Conservation (phyloP, 2,329 filamentous ascomycete genomes). For the Pseudogymnoascus sp. region DNA sequence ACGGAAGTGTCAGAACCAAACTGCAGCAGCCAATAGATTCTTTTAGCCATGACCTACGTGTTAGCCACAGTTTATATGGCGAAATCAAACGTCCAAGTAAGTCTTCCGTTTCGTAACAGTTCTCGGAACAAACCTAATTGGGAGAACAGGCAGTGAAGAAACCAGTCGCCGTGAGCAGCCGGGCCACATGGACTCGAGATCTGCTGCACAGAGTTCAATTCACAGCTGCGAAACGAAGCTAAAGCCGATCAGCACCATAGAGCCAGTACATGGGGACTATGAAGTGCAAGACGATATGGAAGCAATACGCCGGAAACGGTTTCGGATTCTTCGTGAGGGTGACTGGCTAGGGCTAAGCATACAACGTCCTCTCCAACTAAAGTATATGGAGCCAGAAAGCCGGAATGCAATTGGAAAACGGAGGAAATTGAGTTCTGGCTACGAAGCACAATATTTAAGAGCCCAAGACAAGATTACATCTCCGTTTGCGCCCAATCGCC, state of each 20-base stretch:
- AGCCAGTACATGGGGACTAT: not conserved
- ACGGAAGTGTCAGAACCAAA: not conserved
- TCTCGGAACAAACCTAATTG: not conserved
- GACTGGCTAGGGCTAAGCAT: conserved; percentile 28
- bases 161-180: not conserved
- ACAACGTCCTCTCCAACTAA: conserved; percentile 20
- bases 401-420: conserved; percentile 24
- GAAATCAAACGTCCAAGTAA: not conserved
- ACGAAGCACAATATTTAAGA: conserved; percentile 21
- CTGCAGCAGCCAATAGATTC: not conserved
- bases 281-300: conserved; percentile 6
- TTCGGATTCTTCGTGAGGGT: conserved; percentile 22
- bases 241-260: not conserved
- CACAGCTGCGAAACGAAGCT: not conserved
- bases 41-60: not conserved
- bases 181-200: not conserved
- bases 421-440: conserved; percentile 18
- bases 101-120: not conserved
- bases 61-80: not conserved
- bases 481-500: conserved; percentile 12
- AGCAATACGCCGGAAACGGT: conserved; percentile 22
- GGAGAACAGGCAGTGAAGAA: not conserved
- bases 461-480: conserved; percentile 16
- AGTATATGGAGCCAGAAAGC: conserved; percentile 17
- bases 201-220: not conserved